A percentile compares a stretch with the other conserved stretches of the same genome.
Evolutionary conservation across 257 asterid species (phyloP).

Genomic region (Scutellaria baicalensis): DNA sequence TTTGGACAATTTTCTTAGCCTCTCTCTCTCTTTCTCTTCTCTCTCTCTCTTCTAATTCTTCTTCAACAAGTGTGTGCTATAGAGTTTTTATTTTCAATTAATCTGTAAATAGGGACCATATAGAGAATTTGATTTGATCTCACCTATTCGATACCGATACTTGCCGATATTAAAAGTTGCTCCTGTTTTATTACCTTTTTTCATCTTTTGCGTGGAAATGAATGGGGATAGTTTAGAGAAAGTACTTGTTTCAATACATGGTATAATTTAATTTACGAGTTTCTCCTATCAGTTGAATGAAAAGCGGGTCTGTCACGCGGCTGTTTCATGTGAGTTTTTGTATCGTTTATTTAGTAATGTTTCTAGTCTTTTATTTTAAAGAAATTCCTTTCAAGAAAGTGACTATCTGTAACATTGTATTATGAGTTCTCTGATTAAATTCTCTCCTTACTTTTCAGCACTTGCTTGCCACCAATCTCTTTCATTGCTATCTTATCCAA

Average conservation of each 20-base stretch:
- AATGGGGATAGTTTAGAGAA: conserved; percentile 11
- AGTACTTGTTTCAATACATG: neutral
- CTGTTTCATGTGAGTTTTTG: too few relatives aligned
- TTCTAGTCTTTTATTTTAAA: neutral
- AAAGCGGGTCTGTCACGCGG: too few relatives aligned
- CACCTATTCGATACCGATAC: conserved; percentile 30
- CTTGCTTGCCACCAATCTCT: conserved; percentile 18
- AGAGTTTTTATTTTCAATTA: conserved; percentile 12
- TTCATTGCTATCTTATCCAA: neutral
- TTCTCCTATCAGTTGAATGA: too few relatives aligned
- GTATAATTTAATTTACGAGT: neutral
- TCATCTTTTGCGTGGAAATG: conserved; percentile 15
- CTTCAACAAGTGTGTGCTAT: conserved; percentile 47
- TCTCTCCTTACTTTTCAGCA: conserved; percentile 16
- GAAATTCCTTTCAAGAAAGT: conserved; percentile 27
- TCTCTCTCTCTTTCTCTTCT: neutral
- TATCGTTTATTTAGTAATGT: too few relatives aligned
- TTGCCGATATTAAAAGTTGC: conserved; percentile 16
- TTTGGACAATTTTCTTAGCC: conserved; percentile 65
- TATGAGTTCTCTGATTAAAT: conserved; percentile 17
- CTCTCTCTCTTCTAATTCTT: neutral
- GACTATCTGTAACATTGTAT: conserved; percentile 38
- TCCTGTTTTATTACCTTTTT: conserved; percentile 10
- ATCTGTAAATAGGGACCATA: conserved; percentile 63
- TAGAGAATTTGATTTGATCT: conserved; percentile 29